phyloP scores from a whole-genome alignment of 768 basidiomycete genomes.

The Mycena indigotica region DNA sequence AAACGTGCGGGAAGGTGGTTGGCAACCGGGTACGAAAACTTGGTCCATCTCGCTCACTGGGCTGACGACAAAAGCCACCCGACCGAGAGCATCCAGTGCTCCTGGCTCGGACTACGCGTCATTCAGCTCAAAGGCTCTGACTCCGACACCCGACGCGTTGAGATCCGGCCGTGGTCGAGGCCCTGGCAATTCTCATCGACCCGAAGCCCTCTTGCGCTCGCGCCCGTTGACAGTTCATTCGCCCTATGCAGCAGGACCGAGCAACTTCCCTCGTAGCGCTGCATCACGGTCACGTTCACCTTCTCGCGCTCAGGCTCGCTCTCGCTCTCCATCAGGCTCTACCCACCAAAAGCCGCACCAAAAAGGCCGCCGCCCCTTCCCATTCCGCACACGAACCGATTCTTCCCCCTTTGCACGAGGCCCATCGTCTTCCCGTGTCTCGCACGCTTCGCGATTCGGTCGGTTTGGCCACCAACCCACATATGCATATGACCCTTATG shows the following conservation, averaged over 20 bases:
- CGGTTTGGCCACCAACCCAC: neutral
- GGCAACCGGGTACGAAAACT: too few relatives aligned
- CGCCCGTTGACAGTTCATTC: neutral
- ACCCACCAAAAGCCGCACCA: neutral
- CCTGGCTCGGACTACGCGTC: neutral
- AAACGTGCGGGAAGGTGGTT: neutral
- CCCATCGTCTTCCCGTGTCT: neutral
- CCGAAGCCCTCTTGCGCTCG: neutral
- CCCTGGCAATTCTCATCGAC: neutral
- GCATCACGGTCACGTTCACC: neutral
- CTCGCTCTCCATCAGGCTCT: too few relatives aligned
- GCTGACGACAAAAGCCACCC: neutral
- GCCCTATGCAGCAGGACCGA: neutral
- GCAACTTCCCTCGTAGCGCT: neutral
- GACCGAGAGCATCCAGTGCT: neutral
- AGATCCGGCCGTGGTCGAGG: neutral
- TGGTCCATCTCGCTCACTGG: neutral
- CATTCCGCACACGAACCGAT: neutral
- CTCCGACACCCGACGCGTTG: neutral
- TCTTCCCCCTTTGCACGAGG: neutral
- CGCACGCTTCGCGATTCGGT: neutral
- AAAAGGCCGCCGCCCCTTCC: neutral
- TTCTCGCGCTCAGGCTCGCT: neutral
- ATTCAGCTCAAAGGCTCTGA: neutral
- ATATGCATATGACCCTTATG: neutral